phyloP scores from a whole-genome alignment of 345 rosid species.

The Populus davidiana region DNA sequence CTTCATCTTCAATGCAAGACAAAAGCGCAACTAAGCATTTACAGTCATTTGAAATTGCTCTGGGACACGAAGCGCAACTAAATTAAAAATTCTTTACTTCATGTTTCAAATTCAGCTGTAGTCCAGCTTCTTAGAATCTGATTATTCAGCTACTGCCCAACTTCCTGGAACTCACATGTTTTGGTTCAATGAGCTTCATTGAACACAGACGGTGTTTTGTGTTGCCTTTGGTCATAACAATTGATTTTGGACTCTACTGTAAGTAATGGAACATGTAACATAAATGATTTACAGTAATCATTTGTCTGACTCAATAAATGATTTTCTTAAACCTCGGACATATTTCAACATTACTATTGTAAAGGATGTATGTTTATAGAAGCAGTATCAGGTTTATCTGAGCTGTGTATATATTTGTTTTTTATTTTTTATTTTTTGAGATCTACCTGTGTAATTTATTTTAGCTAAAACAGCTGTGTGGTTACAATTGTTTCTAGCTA shows the following conservation, averaged over 20 bases:
- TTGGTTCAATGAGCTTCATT: background rate
- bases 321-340: too few species aligned
- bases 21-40: constrained; percentile 18
- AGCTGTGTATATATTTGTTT: background rate
- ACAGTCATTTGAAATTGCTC: constrained; percentile 62
- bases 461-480: background rate
- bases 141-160: background rate
- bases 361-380: background rate
- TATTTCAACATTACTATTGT: background rate
- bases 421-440: too few species aligned
- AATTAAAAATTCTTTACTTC: background rate
- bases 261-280: background rate
- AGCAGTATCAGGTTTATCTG: background rate
- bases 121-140: background rate
- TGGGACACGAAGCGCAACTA: constrained; percentile 56
- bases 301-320: background rate
- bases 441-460: too few species aligned
- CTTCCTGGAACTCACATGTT: background rate
- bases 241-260: background rate
- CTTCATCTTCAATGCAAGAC: background rate
- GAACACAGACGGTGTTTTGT: background rate
- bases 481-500: background rate
- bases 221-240: background rate
- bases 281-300: background rate
- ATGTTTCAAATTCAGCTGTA: background rate